Evolutionary conservation across 2,329 filamentous ascomycete genomes (phyloP).

Genomic region (Cadophora gregata): DNA sequence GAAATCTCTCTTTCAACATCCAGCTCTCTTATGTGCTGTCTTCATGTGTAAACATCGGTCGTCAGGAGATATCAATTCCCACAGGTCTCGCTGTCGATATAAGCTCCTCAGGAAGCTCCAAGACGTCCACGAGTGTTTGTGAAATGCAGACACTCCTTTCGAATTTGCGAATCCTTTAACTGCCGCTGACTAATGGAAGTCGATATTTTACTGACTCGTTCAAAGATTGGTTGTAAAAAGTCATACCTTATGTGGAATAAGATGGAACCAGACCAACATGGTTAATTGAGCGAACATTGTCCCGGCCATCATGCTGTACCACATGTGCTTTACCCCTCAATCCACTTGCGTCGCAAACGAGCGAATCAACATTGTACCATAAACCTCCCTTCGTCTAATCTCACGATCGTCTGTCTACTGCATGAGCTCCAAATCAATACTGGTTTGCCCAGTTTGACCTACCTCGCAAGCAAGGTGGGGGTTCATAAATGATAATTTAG

Average conservation of each 20-base stretch:
- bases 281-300: conserved; percentile 15
- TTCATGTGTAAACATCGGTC: background rate
- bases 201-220: background rate
- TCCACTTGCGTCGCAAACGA: conserved; percentile 5
- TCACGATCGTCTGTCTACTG: conserved; percentile 1
- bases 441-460: background rate
- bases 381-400: background rate
- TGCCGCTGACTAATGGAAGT: background rate
- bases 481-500: background rate
- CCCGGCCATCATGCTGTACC: conserved; percentile 4
- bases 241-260: conserved; percentile 2
- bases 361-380: conserved; percentile 12
- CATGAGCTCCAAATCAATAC: background rate
- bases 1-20: background rate
- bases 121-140: background rate
- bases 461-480: background rate
- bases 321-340: conserved; percentile 14
- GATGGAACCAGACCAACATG: background rate
- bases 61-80: background rate
- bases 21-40: background rate
- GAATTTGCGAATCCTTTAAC: background rate
- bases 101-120: background rate
- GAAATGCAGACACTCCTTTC: background rate
- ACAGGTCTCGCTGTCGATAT: background rate
- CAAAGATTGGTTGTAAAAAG: background rate